Conservation (phyloP, 2,329 filamentous ascomycete species). For the Aspergillus sp. region DNA sequence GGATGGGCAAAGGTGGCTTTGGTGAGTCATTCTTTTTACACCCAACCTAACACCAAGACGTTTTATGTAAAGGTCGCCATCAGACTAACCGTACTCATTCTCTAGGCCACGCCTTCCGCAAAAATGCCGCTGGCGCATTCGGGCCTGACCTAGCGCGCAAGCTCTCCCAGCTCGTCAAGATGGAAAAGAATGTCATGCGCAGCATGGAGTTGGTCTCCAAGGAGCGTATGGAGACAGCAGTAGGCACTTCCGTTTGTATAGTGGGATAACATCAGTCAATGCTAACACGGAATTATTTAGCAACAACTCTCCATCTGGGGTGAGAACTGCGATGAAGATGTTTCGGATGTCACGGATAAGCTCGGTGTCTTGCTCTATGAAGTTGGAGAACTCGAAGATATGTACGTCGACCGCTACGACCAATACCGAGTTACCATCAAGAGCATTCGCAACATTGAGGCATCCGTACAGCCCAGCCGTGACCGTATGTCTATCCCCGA, state of each 20-base stretch:
- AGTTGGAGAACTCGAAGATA: slow-evolving; percentile 96
- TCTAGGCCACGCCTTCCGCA: slow-evolving; percentile 62
- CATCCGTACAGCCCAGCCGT: slow-evolving; percentile 94
- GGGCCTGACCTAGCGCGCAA: slow-evolving; percentile 93
- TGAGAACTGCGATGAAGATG: slow-evolving; percentile 91
- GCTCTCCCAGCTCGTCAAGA: slow-evolving; percentile 96
- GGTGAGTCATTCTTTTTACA: slow-evolving; percentile 58
- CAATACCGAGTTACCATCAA: slow-evolving; percentile 99
- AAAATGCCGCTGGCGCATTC: slow-evolving; percentile 53
- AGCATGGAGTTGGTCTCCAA: slow-evolving; percentile 92
- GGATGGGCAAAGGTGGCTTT: slow-evolving; percentile 83
- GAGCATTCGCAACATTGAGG: slow-evolving; percentile 98
- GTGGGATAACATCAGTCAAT: not conserved
- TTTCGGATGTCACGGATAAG: slow-evolving; percentile 98
- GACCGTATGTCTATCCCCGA: slow-evolving; percentile 63
- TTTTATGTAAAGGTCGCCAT: not conserved
- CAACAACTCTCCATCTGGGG: slow-evolving; percentile 99
- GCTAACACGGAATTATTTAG: slow-evolving; percentile 45
- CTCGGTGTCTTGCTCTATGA: slow-evolving; percentile 96
- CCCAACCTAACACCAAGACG: slow-evolving; percentile 13
- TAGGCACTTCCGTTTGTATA: slow-evolving; percentile 52
- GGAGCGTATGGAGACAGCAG: slow-evolving; percentile 97
- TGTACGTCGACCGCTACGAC: slow-evolving; percentile 98
- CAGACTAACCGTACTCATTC: not conserved
- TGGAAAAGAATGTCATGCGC: slow-evolving; percentile 99